These are phyloP conservation scores for Asclepias syriaca DNA, from an alignment of 257 asterid genomes.

Conservation along the genomic window DNA sequence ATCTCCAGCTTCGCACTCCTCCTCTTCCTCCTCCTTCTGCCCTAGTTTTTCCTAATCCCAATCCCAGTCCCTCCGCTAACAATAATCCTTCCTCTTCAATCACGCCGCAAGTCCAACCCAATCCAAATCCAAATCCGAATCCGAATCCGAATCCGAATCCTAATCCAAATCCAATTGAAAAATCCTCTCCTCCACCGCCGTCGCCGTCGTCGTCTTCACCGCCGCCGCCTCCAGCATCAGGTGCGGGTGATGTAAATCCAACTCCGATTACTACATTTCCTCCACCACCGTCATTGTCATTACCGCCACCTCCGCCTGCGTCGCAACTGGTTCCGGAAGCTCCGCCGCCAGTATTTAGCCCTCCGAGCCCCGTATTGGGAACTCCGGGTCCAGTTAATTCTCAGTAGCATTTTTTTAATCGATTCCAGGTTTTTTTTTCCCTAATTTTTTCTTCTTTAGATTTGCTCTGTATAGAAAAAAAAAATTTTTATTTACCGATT, in stretches of 20 bases:
- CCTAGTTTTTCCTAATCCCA: conserved; percentile 20
- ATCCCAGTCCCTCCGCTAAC: not conserved
- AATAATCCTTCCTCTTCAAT: too few species aligned
- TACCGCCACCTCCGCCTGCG: conserved; percentile 32
- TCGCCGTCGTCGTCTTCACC: not conserved
- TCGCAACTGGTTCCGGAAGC: conserved; percentile 32
- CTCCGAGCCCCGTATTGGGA: conserved; percentile 50
- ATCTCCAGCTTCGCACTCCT: conserved; percentile 29
- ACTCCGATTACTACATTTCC: conserved; percentile 22
- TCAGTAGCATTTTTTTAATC: conserved; percentile 18
- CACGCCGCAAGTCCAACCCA: too few species aligned
- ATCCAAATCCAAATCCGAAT: too few species aligned
- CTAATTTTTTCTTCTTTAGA: not conserved
- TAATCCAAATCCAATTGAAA: not conserved
- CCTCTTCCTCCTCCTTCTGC: too few species aligned
- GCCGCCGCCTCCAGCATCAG: not conserved
- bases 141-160: conserved; percentile 4
- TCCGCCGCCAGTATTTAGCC: conserved; percentile 58
- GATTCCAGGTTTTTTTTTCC: not conserved
- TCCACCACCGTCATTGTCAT: conserved; percentile 29
- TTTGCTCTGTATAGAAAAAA: conserved; percentile 11
- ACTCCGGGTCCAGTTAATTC: conserved; percentile 67
- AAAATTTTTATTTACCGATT: too few species aligned
- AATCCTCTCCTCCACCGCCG: not conserved
- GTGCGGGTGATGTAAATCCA: conserved; percentile 13